A percentile compares a stretch with the other conserved stretches of the same genome.
These are phyloP conservation scores for Fusarium austroafricanum DNA, from an alignment of 2,329 filamentous ascomycete species.

Conservation along the genomic window DNA sequence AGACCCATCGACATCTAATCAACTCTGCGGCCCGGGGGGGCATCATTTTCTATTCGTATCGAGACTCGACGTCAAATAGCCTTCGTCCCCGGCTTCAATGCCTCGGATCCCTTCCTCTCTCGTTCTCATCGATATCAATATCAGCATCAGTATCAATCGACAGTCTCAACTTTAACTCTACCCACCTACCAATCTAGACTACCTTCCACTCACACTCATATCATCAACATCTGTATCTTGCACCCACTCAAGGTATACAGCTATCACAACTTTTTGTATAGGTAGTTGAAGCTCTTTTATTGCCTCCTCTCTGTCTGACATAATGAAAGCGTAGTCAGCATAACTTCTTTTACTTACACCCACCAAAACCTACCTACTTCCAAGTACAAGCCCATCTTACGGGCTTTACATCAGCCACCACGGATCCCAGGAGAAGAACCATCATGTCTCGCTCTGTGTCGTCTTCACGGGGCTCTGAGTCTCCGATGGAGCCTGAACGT, in stretches of 20 bases:
- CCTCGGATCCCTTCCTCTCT: constrained; percentile 10
- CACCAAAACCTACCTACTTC: background rate
- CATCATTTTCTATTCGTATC: constrained; percentile 28
- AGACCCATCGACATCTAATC: constrained; percentile 34
- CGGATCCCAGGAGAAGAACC: constrained; percentile 37
- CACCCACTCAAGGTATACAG: constrained; percentile 2
- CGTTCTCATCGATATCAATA: constrained; percentile 6
- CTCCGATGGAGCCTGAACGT: constrained; percentile 49
- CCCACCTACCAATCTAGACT: background rate
- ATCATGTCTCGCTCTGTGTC: constrained; percentile 45
- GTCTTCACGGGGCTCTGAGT: constrained; percentile 47
- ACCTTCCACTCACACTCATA: background rate
- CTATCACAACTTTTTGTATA: background rate
- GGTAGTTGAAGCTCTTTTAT: constrained; percentile 13
- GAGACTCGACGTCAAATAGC: constrained; percentile 35
- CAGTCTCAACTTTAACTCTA: background rate
- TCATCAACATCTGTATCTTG: background rate
- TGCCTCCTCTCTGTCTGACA: constrained; percentile 25
- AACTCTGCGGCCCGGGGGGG: constrained; percentile 25
- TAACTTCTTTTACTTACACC: constrained; percentile 18
- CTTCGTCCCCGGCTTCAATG: constrained; percentile 30
- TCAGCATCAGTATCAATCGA: constrained; percentile 9
- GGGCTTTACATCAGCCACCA: constrained; percentile 31
- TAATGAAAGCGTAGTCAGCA: constrained; percentile 25
- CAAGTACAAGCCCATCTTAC: constrained; percentile 13